Conservation (phyloP, 495 filamentous ascomycete species). For the Corynascus novoguineensis region DNA sequence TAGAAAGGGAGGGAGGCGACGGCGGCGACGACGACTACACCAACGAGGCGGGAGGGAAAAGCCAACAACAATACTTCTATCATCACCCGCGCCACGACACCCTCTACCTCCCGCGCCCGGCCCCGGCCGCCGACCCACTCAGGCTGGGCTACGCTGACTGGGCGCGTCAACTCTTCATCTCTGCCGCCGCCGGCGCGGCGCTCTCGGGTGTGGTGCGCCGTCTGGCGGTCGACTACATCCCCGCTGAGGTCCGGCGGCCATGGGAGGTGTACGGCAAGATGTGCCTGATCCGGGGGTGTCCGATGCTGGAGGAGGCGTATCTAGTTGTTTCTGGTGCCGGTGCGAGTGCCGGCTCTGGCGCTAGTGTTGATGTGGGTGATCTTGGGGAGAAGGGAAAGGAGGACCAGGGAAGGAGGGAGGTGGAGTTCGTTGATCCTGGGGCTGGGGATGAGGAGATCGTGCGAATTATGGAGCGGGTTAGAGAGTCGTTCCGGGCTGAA, state of each 20-base stretch:
- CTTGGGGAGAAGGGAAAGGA: slow-evolving; percentile 1
- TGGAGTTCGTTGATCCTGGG: slow-evolving; percentile 36
- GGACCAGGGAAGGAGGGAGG: slow-evolving; percentile 14
- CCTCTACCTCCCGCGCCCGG: slow-evolving; percentile 42
- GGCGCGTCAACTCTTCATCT: slow-evolving; percentile 42
- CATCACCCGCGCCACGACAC: slow-evolving; percentile 43
- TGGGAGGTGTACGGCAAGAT: slow-evolving; percentile 53
- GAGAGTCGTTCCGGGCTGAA: slow-evolving; percentile 27
- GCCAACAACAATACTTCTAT: slow-evolving; percentile 28
- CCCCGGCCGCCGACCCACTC: not conserved
- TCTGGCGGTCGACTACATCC: slow-evolving; percentile 47
- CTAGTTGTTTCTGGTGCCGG: slow-evolving; percentile 27
- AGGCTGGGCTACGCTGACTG: slow-evolving; percentile 45
- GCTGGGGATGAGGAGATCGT: slow-evolving; percentile 28
- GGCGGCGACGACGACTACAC: slow-evolving; percentile 18
- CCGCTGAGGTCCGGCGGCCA: slow-evolving; percentile 40
- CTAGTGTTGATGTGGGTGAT: slow-evolving; percentile 1
- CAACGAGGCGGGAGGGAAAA: not conserved
- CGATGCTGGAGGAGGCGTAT: slow-evolving; percentile 34
- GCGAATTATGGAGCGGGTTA: slow-evolving; percentile 37
- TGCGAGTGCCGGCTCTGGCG: not conserved
- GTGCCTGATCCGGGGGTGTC: slow-evolving; percentile 40
- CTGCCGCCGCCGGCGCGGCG: slow-evolving; percentile 1
- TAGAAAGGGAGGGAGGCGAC: not conserved
- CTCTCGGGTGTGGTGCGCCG: slow-evolving; percentile 27